Base-by-base conservation (phyloP, 768 basidiomycete species). In the Boletus sp. region DNA sequence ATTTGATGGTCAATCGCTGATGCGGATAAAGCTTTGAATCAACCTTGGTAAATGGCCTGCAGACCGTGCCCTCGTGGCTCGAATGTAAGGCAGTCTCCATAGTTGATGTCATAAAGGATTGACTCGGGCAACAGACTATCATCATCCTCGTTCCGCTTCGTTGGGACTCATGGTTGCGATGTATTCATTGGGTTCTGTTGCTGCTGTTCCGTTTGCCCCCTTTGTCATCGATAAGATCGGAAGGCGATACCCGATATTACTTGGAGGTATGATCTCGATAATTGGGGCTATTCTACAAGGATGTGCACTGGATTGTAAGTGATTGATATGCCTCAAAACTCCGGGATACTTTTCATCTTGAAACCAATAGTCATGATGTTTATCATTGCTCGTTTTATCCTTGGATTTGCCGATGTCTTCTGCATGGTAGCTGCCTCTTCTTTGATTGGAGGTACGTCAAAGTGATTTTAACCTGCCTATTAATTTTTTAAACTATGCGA, bases 1-100 rank as follows among this genome's bases (percentile, higher is more conserved):
- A n/a, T 9, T 45, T n/a, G 1, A 4, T 14, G 3, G 17, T 1
- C 14, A 20, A 14, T 15, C 29, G 11, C 33, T 66, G 50, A 65
- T n/a, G 0, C 1, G 5, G 14, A 2, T 4, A 48, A 52, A 65
- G 64, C 0, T 63, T 63, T 32, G 64, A 66, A 2, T 81, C 83
- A 0, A 81, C 83, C 7, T 84, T 85, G 83, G 75, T 85, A 67
- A 84, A 83, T 62, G 83, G 83, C 36, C 63, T 86, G 44, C 84
- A 86, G 67, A 80, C 82, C 0, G 83, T 85, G 4, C 68, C 77
- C 20, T 79, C 82, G 0, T 86, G 83, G 82, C 74, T 80, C 59
- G 70, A 69, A 5, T 84, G 84, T 85, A 45, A 59, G 77, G 55
- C 6, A 1, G 17, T 47, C 24, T 33, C 6, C 28, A 14, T 48